Conservation (phyloP, 208 protist species). For the Angomonas ambiguus region DNA sequence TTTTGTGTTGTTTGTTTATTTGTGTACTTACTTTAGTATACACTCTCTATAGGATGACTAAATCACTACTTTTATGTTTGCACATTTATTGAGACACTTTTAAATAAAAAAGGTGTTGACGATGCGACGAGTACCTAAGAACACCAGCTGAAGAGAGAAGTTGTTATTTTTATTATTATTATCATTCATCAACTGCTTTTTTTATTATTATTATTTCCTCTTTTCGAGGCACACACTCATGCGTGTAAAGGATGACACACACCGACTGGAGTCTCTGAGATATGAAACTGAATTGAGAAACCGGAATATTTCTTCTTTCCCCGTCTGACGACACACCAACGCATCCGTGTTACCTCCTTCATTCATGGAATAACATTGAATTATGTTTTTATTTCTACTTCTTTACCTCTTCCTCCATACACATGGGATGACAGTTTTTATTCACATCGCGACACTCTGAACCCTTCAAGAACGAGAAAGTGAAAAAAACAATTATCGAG, state of each 20-base stretch:
- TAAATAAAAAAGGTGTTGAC: background rate
- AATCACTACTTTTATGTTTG: background rate
- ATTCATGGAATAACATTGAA: too few relatives aligned
- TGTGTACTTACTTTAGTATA: background rate
- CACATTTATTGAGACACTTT: background rate
- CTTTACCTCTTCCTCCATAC: too few relatives aligned
- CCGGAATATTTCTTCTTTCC: conserved; percentile 6
- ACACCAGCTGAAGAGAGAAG: background rate
- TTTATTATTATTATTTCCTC: background rate
- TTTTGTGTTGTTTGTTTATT: background rate
- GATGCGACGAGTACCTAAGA: background rate
- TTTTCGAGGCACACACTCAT: background rate
- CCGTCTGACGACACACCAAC: conserved; percentile 5
- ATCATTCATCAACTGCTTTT: background rate
- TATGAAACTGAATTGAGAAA: conserved; percentile 6
- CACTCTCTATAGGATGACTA: background rate
- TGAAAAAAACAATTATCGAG: too few relatives aligned
- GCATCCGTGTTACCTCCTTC: too few relatives aligned
- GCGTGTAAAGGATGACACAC: conserved; percentile 1
- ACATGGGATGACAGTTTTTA: too few relatives aligned
- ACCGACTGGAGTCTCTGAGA: conserved; percentile 8
- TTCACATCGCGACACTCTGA: too few relatives aligned
- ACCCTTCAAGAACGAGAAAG: too few relatives aligned
- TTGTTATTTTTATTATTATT: background rate
- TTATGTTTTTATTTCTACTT: too few relatives aligned